phyloP scores from a whole-genome alignment of 2,329 filamentous ascomycete genomes.

The Arthrobotrys entomopaga region DNA sequence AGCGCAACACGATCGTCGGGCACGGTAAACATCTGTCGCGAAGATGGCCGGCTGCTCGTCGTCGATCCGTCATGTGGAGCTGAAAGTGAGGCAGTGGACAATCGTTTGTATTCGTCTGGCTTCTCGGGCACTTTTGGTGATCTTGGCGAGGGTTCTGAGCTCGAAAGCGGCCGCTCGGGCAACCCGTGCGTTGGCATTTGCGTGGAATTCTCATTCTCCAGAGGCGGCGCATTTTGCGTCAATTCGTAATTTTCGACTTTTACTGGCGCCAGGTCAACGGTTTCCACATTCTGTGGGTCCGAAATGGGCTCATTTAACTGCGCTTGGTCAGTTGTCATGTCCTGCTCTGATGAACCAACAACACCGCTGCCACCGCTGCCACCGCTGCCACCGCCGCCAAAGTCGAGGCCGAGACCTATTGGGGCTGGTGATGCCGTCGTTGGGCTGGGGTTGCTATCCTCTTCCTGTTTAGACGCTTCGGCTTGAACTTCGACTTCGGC shows the following conservation, averaged over 20 bases:
- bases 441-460: slow-evolving; percentile 20
- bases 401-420: slow-evolving; percentile 48
- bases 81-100: slow-evolving; percentile 32
- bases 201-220: slow-evolving; percentile 53
- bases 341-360: background rate
- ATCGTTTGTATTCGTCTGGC: slow-evolving; percentile 43
- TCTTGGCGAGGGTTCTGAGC: slow-evolving; percentile 34
- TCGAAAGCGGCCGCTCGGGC: slow-evolving; percentile 50
- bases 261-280: slow-evolving; percentile 28
- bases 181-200: slow-evolving; percentile 49
- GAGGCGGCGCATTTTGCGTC: slow-evolving; percentile 42
- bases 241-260: slow-evolving; percentile 52
- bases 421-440: slow-evolving; percentile 17
- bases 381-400: slow-evolving; percentile 23
- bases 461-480: slow-evolving; percentile 18
- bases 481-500: slow-evolving; percentile 8
- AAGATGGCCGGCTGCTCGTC: slow-evolving; percentile 45
- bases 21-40: slow-evolving; percentile 54
- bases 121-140: slow-evolving; percentile 44
- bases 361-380: slow-evolving; percentile 16
- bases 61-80: slow-evolving; percentile 51
- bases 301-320: slow-evolving; percentile 51
- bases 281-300: slow-evolving; percentile 23
- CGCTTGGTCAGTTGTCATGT: slow-evolving; percentile 16
- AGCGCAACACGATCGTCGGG: slow-evolving; percentile 27